phyloP scores from a whole-genome alignment of 768 basidiomycete genomes.

The Crassisporium funariophilum region DNA sequence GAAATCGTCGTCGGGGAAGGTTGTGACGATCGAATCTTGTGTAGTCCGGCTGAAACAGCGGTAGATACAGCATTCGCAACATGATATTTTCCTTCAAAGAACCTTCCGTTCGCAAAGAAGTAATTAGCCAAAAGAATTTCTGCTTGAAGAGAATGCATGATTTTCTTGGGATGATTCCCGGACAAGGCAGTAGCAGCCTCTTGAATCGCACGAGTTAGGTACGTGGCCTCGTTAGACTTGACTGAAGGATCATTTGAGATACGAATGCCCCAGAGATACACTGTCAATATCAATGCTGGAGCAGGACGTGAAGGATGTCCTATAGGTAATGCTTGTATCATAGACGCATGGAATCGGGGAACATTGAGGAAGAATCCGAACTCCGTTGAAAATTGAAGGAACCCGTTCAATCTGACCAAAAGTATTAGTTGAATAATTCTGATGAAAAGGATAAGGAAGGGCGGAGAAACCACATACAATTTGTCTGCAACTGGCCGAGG shows the following conservation, averaged over 20 bases:
- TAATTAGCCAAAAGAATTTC: constrained; percentile 59
- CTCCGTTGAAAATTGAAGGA: constrained; percentile 51
- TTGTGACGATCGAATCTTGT: constrained; percentile 31
- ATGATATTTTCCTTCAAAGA: constrained; percentile 48
- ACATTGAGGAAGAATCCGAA: constrained; percentile 61
- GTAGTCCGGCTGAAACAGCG: constrained; percentile 37
- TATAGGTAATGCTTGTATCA: constrained; percentile 29
- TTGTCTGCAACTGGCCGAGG: constrained; percentile 29
- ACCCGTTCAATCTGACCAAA: constrained; percentile 32
- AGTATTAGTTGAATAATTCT: constrained; percentile 7
- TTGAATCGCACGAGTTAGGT: constrained; percentile 46
- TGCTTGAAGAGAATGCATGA: constrained; percentile 53
- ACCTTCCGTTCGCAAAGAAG: constrained; percentile 52
- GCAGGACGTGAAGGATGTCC: constrained; percentile 38
- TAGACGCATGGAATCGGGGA: constrained; percentile 44
- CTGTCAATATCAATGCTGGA: constrained; percentile 38
- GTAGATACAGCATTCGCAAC: constrained; percentile 39
- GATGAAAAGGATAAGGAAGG: not conserved
- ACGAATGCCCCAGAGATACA: constrained; percentile 41
- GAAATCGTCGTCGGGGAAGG: constrained; percentile 18
- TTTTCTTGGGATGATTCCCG: constrained; percentile 38
- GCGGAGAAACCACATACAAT: constrained; percentile 32
- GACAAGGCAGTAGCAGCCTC: constrained; percentile 40
- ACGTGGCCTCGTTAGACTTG: constrained; percentile 29
- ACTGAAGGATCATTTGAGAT: constrained; percentile 31